A percentile compares a stretch with the other conserved stretches of the same genome.
Conservation (phyloP, 306 rosid genomes). For the Rubus idaeus region DNA sequence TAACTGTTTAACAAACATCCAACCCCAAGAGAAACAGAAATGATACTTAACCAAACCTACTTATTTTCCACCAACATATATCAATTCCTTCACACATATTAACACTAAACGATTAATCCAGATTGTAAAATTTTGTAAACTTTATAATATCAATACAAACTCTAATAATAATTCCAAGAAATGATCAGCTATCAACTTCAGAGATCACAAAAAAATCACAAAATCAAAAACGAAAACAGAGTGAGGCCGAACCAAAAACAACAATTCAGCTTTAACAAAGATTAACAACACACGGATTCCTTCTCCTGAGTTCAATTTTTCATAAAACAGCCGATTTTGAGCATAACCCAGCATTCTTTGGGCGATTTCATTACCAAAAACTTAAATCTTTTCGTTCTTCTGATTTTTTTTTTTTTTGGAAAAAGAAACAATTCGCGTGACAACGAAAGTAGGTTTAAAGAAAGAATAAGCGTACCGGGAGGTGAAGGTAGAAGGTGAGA, state of each 20-base stretch:
- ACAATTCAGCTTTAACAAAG: background rate
- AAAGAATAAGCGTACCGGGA: slow-evolving; percentile 1
- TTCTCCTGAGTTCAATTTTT: background rate
- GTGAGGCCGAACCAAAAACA: background rate
- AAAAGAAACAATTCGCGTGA: background rate
- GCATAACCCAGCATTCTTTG: background rate
- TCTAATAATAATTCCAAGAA: background rate
- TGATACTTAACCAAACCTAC: background rate
- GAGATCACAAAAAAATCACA: background rate
- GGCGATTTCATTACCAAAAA: background rate
- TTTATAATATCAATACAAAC: background rate
- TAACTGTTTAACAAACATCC: background rate
- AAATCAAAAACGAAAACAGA: background rate
- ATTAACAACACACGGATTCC: slow-evolving; percentile 6
- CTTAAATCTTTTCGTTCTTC: background rate
- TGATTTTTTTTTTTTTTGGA: background rate
- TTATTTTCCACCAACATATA: background rate
- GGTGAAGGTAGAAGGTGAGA: background rate
- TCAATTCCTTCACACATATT: background rate
- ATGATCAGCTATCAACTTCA: background rate
- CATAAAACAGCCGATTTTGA: background rate
- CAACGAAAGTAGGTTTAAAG: background rate
- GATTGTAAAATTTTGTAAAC: background rate
- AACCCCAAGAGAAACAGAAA: too few relatives aligned
- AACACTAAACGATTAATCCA: background rate